phyloP scores from a whole-genome alignment of 257 asterid species.

The Linaria vulgaris region DNA sequence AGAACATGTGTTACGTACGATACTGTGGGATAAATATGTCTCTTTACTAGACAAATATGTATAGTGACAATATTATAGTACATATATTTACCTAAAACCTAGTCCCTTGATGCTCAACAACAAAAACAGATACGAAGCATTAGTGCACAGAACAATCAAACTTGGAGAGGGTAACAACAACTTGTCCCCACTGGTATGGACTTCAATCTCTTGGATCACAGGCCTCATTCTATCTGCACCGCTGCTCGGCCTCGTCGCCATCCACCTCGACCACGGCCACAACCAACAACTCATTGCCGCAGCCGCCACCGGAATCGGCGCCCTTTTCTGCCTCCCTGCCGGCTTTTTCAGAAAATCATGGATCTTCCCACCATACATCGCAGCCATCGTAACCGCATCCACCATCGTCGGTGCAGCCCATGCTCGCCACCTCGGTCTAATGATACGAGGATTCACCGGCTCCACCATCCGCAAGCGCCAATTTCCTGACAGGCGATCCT shows the following conservation, averaged over 20 bases:
- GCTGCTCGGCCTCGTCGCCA: slow-evolving; percentile 49
- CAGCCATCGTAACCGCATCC: slow-evolving; percentile 63
- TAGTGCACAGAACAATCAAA: slow-evolving; percentile 47
- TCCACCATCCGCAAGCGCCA: slow-evolving; percentile 39
- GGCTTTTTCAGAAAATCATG: slow-evolving; percentile 72
- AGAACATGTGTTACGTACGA: no score
- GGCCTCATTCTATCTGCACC: slow-evolving; percentile 80
- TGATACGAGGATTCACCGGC: slow-evolving; percentile 74
- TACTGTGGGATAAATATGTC: no score
- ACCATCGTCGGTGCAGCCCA: slow-evolving; percentile 67
- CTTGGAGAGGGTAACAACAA: slow-evolving; percentile 38
- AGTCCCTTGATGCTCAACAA: neutral
- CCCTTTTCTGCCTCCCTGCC: slow-evolving; percentile 84
- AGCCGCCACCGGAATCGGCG: slow-evolving; percentile 71
- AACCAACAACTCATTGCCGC: slow-evolving; percentile 69
- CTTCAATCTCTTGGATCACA: slow-evolving; percentile 72
- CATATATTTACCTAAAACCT: neutral
- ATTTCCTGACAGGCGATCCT: slow-evolving; percentile 52
- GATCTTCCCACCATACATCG: slow-evolving; percentile 80
- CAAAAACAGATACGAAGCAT: slow-evolving; percentile 56
- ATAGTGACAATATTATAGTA: no score
- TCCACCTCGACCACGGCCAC: slow-evolving; percentile 65
- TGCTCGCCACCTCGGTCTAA: slow-evolving; percentile 71
- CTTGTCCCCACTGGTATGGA: slow-evolving; percentile 73
- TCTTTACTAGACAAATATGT: no score